phyloP scores from a whole-genome alignment of 2,329 filamentous ascomycete genomes.

The Exophiala aquamarina region DNA sequence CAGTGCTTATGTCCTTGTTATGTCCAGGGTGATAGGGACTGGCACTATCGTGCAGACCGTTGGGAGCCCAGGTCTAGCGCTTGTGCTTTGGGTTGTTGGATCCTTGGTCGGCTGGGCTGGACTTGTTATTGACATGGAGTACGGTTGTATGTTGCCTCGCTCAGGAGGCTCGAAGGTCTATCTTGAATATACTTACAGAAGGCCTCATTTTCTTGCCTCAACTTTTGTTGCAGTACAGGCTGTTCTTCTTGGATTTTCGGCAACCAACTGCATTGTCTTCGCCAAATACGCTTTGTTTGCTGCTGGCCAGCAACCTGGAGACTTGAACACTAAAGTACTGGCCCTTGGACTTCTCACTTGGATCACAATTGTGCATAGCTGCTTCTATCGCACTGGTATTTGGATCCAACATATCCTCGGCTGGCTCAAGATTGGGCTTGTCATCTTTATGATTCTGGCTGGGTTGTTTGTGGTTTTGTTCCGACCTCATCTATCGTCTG shows the following conservation, averaged over 20 bases:
- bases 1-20: conserved; percentile 66
- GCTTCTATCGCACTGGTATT: conserved; percentile 45
- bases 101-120: conserved; percentile 62
- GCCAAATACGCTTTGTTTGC: conserved; percentile 66
- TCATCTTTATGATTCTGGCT: conserved; percentile 55
- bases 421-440: conserved; percentile 26
- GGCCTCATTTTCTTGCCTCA: conserved; percentile 63
- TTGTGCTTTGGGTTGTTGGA: conserved; percentile 64
- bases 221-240: conserved; percentile 64
- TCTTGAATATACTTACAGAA: conserved; percentile 66
- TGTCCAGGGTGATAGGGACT: conserved; percentile 68
- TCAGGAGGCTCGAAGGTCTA: conserved; percentile 71
- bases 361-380: conserved; percentile 60
- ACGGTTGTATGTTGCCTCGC: conserved; percentile 68
- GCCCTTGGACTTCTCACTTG: conserved; percentile 57
- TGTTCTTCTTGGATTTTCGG: conserved; percentile 62
- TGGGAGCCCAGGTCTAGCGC: conserved; percentile 64
- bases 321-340: conserved; percentile 55
- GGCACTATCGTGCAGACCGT: conserved; percentile 65
- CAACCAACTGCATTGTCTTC: conserved; percentile 69
- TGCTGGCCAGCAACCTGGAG: conserved; percentile 51
- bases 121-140: conserved; percentile 64
- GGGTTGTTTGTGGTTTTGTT: conserved; percentile 58
- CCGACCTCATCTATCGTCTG: conserved; percentile 8
- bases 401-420: conserved; percentile 27